Conservation (phyloP, 139 green algal species). For the Diplosphaera chodatii region DNA sequence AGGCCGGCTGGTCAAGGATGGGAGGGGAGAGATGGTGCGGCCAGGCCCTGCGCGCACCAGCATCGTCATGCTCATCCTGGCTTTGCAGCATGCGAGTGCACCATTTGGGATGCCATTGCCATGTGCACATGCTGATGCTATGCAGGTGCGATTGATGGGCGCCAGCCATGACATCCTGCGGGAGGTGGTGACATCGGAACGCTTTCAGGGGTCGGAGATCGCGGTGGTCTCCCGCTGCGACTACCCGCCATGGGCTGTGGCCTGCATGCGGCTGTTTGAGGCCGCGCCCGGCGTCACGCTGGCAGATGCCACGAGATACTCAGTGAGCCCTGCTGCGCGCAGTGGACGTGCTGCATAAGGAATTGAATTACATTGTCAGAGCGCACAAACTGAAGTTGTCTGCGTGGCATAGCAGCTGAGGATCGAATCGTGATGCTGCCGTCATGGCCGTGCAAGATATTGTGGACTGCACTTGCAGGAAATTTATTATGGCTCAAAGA, state of each 20-base stretch:
- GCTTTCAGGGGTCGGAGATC: slow-evolving; percentile 37
- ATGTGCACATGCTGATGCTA: no score
- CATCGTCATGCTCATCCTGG: no score
- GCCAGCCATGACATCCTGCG: slow-evolving; percentile 31
- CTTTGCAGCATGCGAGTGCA: no score
- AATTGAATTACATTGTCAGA: no score
- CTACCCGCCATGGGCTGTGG: slow-evolving; percentile 26
- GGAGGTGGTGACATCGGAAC: slow-evolving; percentile 32
- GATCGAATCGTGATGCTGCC: no score
- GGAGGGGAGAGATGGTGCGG: slow-evolving; percentile 20
- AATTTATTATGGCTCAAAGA: slow-evolving; percentile 57
- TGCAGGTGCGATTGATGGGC: slow-evolving; percentile 35
- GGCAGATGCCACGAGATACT: background rate
- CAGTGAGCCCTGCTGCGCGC: background rate
- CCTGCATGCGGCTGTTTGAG: slow-evolving; percentile 45
- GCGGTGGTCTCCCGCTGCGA: background rate
- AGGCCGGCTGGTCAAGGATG: slow-evolving; percentile 23
- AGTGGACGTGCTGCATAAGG: no score
- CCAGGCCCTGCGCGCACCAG: no score
- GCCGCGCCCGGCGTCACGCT: background rate
- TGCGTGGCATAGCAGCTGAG: no score
- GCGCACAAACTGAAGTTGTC: no score
- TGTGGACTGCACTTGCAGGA: no score
- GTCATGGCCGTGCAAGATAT: no score
- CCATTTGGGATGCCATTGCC: no score